Conservation (phyloP, 345 rosid species). For the Eucalyptus sp. region DNA sequence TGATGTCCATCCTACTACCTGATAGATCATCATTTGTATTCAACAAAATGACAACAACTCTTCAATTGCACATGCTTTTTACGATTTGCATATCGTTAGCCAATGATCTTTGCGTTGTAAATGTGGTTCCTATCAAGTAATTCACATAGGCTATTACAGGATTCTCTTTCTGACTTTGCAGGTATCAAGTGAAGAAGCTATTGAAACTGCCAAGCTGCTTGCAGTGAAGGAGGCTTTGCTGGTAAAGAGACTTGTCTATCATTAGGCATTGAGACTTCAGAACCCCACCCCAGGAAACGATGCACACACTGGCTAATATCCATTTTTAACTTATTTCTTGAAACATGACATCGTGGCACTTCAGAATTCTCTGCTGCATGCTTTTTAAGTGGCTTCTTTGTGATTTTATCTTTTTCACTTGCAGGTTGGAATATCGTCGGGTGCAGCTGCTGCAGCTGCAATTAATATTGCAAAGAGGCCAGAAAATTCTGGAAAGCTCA, state of each 20-base stretch:
- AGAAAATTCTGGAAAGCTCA: slow-evolving; percentile 75
- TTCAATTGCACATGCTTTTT: not conserved
- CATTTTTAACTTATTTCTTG: not conserved
- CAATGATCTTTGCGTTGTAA: not conserved
- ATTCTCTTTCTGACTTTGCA: not conserved
- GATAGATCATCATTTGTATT: not conserved
- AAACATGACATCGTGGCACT: not conserved
- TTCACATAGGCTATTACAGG: not conserved
- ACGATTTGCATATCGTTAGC: not conserved
- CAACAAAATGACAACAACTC: not conserved
- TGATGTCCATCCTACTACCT: not conserved
- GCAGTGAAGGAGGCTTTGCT: slow-evolving; percentile 79
- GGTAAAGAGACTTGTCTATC: slow-evolving; percentile 21
- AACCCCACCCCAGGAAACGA: not conserved
- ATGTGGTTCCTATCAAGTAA: not conserved
- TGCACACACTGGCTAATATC: not conserved
- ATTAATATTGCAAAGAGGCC: slow-evolving; percentile 69
- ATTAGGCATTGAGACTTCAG: not conserved
- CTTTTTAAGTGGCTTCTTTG: not conserved
- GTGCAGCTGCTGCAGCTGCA: slow-evolving; percentile 79
- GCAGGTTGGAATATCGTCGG: slow-evolving; percentile 85
- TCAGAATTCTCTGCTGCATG: not conserved
- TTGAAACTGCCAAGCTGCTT: slow-evolving; percentile 63
- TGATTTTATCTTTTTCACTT: not conserved
- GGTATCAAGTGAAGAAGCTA: slow-evolving; percentile 82